Conservation (phyloP, 116 monocot species). For the Cymodocea nodosa region DNA sequence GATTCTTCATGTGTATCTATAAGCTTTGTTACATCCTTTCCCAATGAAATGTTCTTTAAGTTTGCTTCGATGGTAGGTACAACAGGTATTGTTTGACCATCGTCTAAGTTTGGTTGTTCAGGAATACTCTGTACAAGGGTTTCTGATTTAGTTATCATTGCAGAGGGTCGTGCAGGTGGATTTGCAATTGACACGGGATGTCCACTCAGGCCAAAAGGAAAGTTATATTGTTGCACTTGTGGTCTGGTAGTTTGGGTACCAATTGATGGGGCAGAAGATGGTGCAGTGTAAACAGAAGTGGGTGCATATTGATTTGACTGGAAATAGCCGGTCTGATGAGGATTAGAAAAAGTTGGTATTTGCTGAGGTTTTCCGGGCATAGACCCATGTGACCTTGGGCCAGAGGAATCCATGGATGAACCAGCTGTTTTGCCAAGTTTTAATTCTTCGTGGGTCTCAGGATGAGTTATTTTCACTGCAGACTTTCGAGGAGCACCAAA, state of each 20-base stretch:
- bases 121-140: slow-evolving; percentile 19
- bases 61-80: slow-evolving; percentile 11
- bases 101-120: slow-evolving; percentile 17
- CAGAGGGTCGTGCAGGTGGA: slow-evolving; percentile 9
- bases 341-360: background rate
- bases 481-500: slow-evolving; percentile 28
- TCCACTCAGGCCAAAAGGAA: slow-evolving; percentile 37
- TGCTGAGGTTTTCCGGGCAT: slow-evolving; percentile 32
- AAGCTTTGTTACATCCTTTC: background rate
- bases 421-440: slow-evolving; percentile 57
- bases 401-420: slow-evolving; percentile 16
- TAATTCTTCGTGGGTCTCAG: slow-evolving; percentile 86
- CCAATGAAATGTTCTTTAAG: background rate
- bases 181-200: slow-evolving; percentile 31
- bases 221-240: slow-evolving; percentile 50
- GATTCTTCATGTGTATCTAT: slow-evolving; percentile 9
- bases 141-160: slow-evolving; percentile 17
- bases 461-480: slow-evolving; percentile 86
- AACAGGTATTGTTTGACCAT: slow-evolving; percentile 7
- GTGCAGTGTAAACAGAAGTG: slow-evolving; percentile 16
- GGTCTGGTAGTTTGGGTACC: slow-evolving; percentile 31
- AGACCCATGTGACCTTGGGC: slow-evolving; percentile 26
- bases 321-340: slow-evolving; percentile 36
- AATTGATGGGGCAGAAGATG: slow-evolving; percentile 19
- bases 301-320: slow-evolving; percentile 26